These are phyloP conservation scores for Melampsora larici-populina DNA, from an alignment of 1,284 basidiomycete genomes.

Conservation along the genomic window DNA sequence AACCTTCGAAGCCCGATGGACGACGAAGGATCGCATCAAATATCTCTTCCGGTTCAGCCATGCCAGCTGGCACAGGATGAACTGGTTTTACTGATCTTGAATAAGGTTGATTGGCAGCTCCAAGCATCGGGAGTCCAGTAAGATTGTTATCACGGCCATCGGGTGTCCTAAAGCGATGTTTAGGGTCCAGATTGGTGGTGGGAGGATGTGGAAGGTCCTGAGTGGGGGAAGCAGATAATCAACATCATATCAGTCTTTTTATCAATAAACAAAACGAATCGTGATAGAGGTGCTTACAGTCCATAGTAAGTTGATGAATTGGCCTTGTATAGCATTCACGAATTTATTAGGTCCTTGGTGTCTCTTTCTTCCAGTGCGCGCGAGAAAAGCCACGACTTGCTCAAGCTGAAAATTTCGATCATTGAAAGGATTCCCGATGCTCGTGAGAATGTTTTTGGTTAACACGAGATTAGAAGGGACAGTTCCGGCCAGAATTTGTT, in stretches of 20 bases:
- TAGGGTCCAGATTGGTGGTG: conserved; percentile 17
- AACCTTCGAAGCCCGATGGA: conserved; percentile 16
- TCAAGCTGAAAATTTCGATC: conserved; percentile 36
- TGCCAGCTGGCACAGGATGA: conserved; percentile 15
- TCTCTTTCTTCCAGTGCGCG: conserved; percentile 15
- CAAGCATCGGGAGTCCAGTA: conserved; percentile 24
- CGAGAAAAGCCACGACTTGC: conserved; percentile 24
- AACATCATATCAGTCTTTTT: not conserved
- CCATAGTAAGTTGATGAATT: conserved; percentile 40
- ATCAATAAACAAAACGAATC: not conserved
- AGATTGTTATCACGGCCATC: conserved; percentile 40
- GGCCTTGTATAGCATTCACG: conserved; percentile 38
- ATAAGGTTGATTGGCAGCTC: conserved; percentile 32
- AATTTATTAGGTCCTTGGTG: conserved; percentile 28
- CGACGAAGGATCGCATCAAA: conserved; percentile 37
- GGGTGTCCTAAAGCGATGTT: conserved; percentile 24
- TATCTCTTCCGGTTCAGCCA: conserved; percentile 37
- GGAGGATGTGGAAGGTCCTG: conserved; percentile 39
- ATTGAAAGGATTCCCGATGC: conserved; percentile 19
- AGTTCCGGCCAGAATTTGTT: conserved; percentile 25
- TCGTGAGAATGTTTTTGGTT: conserved; percentile 9
- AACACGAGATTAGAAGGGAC: conserved; percentile 18
- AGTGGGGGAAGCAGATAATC: not conserved
- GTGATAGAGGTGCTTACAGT: conserved; percentile 2
- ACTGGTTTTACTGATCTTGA: conserved; percentile 28